phyloP scores from a whole-genome alignment of 495 filamentous ascomycete genomes.

The Schizothecium vesticola region DNA sequence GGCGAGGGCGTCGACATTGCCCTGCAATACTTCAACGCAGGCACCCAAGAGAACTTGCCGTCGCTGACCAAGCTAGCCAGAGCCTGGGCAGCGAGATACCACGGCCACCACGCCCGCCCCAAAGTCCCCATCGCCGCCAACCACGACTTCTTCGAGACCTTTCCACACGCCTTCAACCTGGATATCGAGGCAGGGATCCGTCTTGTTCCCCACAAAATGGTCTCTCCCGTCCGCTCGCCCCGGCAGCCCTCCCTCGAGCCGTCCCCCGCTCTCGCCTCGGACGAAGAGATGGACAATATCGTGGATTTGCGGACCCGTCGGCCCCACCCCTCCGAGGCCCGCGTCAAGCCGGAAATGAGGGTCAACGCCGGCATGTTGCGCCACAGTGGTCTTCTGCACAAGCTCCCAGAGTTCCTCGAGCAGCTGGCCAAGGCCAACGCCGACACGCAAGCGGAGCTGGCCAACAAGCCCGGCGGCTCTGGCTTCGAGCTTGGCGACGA shows the following conservation, averaged over 20 bases:
- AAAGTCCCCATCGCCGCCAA: constrained; percentile 6
- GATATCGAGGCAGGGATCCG: constrained; percentile 15
- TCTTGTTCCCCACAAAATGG: constrained; percentile 9
- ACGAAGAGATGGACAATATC: constrained; percentile 21
- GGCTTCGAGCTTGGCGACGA: constrained; percentile 11
- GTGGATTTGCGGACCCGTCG: constrained; percentile 15
- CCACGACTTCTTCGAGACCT: constrained; percentile 11
- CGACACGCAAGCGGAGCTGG: constrained; percentile 22
- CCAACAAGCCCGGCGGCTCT: constrained; percentile 15
- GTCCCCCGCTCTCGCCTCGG: constrained; percentile 15
- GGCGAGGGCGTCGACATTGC: constrained; percentile 22
- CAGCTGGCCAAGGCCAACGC: constrained; percentile 25
- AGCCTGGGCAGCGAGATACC: constrained; percentile 21
- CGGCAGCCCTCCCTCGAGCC: constrained; percentile 18
- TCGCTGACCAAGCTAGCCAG: constrained; percentile 19
- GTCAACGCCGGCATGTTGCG: constrained; percentile 23
- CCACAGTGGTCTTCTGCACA: constrained; percentile 17
- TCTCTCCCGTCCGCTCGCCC: constrained; percentile 1
- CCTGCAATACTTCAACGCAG: constrained; percentile 25
- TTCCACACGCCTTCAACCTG: constrained; percentile 26
- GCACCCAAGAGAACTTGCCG: constrained; percentile 7
- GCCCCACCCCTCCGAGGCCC: background rate
- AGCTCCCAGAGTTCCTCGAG: constrained; percentile 25
- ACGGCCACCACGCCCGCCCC: constrained; percentile 16
- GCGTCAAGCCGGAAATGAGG: constrained; percentile 17